Evolutionary conservation across 73 alveolate species (phyloP).

Genomic region (Stentor roeselii): DNA sequence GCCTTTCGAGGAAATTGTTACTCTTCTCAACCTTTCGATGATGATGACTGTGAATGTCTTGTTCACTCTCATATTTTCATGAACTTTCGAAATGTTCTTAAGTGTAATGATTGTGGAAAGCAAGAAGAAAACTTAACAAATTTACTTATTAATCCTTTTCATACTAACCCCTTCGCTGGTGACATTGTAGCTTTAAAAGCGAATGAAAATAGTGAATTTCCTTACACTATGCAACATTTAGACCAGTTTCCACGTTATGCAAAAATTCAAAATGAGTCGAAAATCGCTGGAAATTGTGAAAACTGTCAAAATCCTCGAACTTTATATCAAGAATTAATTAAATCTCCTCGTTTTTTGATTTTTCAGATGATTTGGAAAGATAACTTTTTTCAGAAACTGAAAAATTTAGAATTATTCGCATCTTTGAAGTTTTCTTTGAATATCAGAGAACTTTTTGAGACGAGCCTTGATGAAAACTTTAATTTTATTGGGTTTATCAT

Average conservation of each 20-base stretch:
- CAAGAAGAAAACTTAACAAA: not conserved
- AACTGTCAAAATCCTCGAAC: not conserved
- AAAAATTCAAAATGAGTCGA: not conserved
- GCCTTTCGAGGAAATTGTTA: not conserved
- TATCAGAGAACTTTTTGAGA: too few relatives aligned
- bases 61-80: not conserved
- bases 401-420: not conserved
- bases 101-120: not conserved
- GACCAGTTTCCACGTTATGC: not conserved
- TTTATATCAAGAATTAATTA: not conserved
- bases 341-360: not conserved
- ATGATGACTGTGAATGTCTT: not conserved
- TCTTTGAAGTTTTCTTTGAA: not conserved
- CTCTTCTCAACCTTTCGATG: not conserved
- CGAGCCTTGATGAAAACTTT: not conserved
- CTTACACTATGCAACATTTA: not conserved
- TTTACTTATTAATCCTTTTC: not conserved
- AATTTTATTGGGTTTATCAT: not conserved
- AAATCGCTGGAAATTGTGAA: not conserved
- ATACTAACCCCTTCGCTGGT: not conserved
- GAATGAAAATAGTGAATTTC: not conserved
- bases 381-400: too few relatives aligned
- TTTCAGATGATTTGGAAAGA: not conserved
- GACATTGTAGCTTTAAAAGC: not conserved
- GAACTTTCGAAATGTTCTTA: not conserved